Base-by-base conservation (phyloP, 1,284 basidiomycete species). In the Golubevia pallescens region DNA sequence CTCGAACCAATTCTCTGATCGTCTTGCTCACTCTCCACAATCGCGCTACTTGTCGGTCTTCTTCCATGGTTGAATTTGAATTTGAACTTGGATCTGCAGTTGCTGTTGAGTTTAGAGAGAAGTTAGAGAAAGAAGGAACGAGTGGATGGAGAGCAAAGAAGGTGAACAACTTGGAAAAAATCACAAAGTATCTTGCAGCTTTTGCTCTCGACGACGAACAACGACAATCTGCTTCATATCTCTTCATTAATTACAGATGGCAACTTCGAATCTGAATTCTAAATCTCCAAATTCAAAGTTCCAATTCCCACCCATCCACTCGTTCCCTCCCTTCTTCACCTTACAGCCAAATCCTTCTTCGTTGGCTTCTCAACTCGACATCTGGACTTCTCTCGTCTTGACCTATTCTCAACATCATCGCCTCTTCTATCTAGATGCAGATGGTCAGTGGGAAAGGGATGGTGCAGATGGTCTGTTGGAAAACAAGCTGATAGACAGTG, bases 11-110 rank as follows among this genome's bases (percentile, higher is more conserved):
- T 87, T 99, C 97, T 86, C 98, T 95, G 62, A 97, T 93, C 54
- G 97, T 99, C 80, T 93, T 89, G 87, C 95, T 95, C 71, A 99
- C 95, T 82, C 95, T 92, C 94, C 95, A 98, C 78, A 99, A 89
- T 81, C 92, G 91, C 61, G 94, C 83, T 32, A 86, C 79, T 69
- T 87, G 81, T 56, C 86, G 75, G 62, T 87, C 86, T 60, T 84
- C 80, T 58, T 87, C 87, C 80, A 81, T 81, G 16, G 56, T 70
- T n/a, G n/a, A n/a, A n/a, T n/a, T n/a, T n/a, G n/a, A n/a, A n/a
- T n/a, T n/a, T n/a, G n/a, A n/a, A n/a, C n/a, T n/a, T n/a, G n/a
- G n/a, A n/a, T n/a, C n/a, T n/a, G n/a, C n/a, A n/a, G n/a, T n/a
- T n/a, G n/a, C n/a, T n/a, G n/a, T n/a, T n/a, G n/a, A n/a, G n/a